These are phyloP conservation scores for Chalara sp. DNA, from an alignment of 2,329 filamentous ascomycete genomes.

Conservation along the genomic window DNA sequence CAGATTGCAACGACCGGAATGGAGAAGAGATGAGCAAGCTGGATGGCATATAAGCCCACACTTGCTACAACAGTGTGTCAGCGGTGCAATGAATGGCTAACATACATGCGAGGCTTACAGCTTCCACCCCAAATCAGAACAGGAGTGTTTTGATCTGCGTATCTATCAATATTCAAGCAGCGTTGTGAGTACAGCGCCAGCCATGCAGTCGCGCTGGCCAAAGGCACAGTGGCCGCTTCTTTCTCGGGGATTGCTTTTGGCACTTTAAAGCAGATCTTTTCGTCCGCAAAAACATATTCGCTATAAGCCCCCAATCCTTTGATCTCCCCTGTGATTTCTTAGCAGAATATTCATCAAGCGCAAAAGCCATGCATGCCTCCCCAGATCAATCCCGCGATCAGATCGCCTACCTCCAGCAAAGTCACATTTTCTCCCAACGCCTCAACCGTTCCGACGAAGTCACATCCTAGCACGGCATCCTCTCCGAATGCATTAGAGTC, in stretches of 20 bases:
- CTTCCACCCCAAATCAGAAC: conserved; percentile 39
- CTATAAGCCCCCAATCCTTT: conserved; percentile 30
- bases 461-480: conserved; percentile 32
- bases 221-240: conserved; percentile 31
- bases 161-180: conserved; percentile 28
- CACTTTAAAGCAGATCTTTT: conserved; percentile 34
- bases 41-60: conserved; percentile 29
- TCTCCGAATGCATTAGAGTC: conserved; percentile 31
- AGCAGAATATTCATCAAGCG: neutral
- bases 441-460: conserved; percentile 32
- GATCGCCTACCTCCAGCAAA: conserved; percentile 17
- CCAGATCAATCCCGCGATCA: conserved; percentile 28
- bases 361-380: conserved; percentile 14
- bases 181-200: conserved; percentile 33
- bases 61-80: conserved; percentile 24
- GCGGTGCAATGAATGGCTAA: neutral
- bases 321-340: neutral
- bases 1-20: conserved; percentile 32
- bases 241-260: conserved; percentile 20
- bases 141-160: conserved; percentile 4
- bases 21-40: conserved; percentile 27
- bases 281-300: conserved; percentile 34
- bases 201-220: conserved; percentile 33
- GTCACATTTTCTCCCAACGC: conserved; percentile 26
- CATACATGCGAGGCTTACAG: conserved; percentile 22